Conservation (phyloP, 2,329 filamentous ascomycete genomes). For the Aspergillus alliaceus region DNA sequence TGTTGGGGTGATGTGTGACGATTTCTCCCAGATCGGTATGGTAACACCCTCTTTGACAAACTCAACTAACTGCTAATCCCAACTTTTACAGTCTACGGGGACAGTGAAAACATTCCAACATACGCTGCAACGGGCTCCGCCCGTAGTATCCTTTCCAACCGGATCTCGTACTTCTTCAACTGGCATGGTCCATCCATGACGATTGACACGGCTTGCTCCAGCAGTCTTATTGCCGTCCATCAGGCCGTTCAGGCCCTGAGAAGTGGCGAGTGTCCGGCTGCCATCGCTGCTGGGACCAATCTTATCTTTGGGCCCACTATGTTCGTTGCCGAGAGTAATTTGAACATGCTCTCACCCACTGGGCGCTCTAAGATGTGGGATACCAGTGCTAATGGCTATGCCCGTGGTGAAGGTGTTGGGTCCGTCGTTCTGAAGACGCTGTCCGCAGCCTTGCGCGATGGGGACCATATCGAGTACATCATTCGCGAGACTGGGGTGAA, state of each 20-base stretch:
- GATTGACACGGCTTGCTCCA: constrained; percentile 46
- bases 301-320: constrained; percentile 4
- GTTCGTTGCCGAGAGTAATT: not conserved
- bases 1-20: constrained; percentile 8
- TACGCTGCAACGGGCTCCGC: constrained; percentile 23
- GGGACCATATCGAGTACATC: constrained; percentile 41
- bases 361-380: constrained; percentile 51
- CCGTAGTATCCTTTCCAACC: constrained; percentile 34
- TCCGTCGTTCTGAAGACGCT: constrained; percentile 52
- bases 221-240: constrained; percentile 32
- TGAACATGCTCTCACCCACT: constrained; percentile 48
- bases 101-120: not conserved
- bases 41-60: no score
- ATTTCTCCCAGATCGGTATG: constrained; percentile 3
- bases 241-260: constrained; percentile 24
- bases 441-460: constrained; percentile 44
- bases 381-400: constrained; percentile 46
- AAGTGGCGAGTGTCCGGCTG: constrained; percentile 17
- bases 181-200: constrained; percentile 34
- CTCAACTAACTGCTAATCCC: no score
- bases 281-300: constrained; percentile 7
- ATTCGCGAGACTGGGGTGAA: constrained; percentile 55
- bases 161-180: no score
- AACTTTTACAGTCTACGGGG: no score
- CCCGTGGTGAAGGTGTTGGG: constrained; percentile 51